These are phyloP conservation scores for Cocos nucifera DNA, from an alignment of 176 grass and related monocot species.

Conservation along the genomic window DNA sequence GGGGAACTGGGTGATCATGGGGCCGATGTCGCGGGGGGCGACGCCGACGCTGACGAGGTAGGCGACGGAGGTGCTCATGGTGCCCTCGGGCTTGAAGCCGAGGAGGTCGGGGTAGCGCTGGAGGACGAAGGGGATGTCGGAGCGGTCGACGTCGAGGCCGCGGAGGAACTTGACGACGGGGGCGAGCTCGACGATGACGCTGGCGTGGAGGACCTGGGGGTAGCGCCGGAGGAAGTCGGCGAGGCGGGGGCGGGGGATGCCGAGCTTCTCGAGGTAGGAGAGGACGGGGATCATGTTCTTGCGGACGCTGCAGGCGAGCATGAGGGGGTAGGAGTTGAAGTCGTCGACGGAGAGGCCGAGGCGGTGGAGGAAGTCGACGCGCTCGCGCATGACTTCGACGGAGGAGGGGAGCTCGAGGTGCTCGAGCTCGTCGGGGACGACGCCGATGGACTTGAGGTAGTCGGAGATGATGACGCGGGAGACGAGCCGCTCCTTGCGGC, in stretches of 20 bases:
- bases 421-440: slow-evolving; percentile 72
- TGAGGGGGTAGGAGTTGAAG: slow-evolving; percentile 69
- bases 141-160: slow-evolving; percentile 86
- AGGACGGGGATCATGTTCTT: slow-evolving; percentile 92
- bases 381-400: slow-evolving; percentile 86
- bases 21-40: slow-evolving; percentile 75
- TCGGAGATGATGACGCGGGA: slow-evolving; percentile 91
- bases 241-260: slow-evolving; percentile 59
- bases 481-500: slow-evolving; percentile 81
- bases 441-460: slow-evolving; percentile 74
- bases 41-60: slow-evolving; percentile 85
- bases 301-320: slow-evolving; percentile 76
- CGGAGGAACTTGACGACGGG: slow-evolving; percentile 68
- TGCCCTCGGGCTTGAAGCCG: slow-evolving; percentile 86
- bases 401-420: slow-evolving; percentile 84
- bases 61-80: slow-evolving; percentile 85
- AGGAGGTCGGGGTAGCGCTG: slow-evolving; percentile 68
- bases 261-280: slow-evolving; percentile 87
- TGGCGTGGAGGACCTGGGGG: slow-evolving; percentile 81
- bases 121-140: slow-evolving; percentile 75
- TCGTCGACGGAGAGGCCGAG: slow-evolving; percentile 85
- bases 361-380: slow-evolving; percentile 90
- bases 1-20: slow-evolving; percentile 92
- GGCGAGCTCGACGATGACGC: slow-evolving; percentile 76
- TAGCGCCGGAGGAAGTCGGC: slow-evolving; percentile 65